Percentiles rank a stretch among this genome's conserved stretches.
Conservation (phyloP, 106 monocot genomes). For the Amphibolis antarctica region DNA sequence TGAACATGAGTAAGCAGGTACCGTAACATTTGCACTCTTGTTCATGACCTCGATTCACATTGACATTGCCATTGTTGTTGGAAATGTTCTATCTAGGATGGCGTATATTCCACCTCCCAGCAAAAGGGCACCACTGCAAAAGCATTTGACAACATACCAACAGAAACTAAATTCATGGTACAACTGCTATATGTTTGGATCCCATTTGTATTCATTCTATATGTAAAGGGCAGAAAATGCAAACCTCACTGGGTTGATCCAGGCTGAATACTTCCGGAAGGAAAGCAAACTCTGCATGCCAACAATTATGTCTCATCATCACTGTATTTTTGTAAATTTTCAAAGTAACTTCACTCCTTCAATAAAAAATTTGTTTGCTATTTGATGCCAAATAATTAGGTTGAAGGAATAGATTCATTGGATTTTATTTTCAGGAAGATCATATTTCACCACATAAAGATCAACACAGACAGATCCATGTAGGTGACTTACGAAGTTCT, state of each 20-base stretch:
- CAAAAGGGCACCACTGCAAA: conserved; percentile 75
- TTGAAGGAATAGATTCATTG: no score
- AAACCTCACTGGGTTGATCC: conserved; percentile 96
- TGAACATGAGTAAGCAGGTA: no score
- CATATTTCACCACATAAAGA: no score
- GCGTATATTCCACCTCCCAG: conserved; percentile 90
- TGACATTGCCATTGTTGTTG: conserved; percentile 62
- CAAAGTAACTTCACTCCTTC: no score
- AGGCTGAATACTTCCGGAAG: conserved; percentile 83
- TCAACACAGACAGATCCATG: no score
- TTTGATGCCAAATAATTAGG: no score
- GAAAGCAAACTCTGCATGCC: conserved; percentile 77
- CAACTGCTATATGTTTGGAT: no score
- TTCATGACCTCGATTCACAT: conserved; percentile 32
- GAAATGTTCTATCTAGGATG: conserved; percentile 67
- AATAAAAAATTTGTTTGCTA: no score
- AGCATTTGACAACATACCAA: neutral
- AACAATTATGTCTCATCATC: neutral
- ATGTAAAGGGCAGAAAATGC: neutral
- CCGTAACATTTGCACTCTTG: no score
- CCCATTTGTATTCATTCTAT: neutral
- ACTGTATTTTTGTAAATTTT: neutral
- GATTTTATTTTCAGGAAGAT: no score
- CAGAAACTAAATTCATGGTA: neutral
- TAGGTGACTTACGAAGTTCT: no score